Evolutionary conservation across 768 basidiomycete genomes (phyloP).

Genomic region (Coprinellus micaceus): DNA sequence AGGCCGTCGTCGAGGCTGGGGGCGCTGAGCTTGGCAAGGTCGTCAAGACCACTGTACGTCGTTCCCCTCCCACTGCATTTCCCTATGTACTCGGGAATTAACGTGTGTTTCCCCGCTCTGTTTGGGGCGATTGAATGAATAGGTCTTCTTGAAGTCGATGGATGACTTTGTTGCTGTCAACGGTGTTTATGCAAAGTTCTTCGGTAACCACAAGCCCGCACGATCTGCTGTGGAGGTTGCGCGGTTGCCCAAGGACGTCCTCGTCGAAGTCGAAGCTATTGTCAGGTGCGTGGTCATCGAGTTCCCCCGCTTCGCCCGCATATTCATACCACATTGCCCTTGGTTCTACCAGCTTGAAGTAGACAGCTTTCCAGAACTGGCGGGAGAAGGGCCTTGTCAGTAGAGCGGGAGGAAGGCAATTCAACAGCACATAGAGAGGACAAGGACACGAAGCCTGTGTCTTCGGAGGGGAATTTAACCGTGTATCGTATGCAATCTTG

Average conservation of each 20-base stretch:
- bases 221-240: slow-evolving; percentile 89
- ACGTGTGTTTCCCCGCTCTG: background rate
- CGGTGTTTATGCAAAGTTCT: slow-evolving; percentile 75
- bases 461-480: background rate
- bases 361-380: slow-evolving; percentile 6
- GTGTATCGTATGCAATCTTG: background rate
- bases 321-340: background rate
- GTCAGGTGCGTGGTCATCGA: slow-evolving; percentile 50
- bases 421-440: background rate
- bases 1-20: slow-evolving; percentile 77
- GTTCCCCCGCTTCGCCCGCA: background rate
- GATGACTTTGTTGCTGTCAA: slow-evolving; percentile 85
- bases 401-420: background rate
- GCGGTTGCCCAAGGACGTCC: slow-evolving; percentile 83
- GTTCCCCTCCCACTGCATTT: background rate
- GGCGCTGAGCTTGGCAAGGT: slow-evolving; percentile 77
- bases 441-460: background rate
- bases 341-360: slow-evolving; percentile 31
- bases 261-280: slow-evolving; percentile 91
- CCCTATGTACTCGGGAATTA: background rate
- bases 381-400: background rate
- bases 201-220: slow-evolving; percentile 90
- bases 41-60: slow-evolving; percentile 79
- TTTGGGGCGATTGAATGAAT: background rate
- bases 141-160: slow-evolving; percentile 95